Conservation (phyloP, 139 green algal genomes). For the Haematococcus lacustris region DNA sequence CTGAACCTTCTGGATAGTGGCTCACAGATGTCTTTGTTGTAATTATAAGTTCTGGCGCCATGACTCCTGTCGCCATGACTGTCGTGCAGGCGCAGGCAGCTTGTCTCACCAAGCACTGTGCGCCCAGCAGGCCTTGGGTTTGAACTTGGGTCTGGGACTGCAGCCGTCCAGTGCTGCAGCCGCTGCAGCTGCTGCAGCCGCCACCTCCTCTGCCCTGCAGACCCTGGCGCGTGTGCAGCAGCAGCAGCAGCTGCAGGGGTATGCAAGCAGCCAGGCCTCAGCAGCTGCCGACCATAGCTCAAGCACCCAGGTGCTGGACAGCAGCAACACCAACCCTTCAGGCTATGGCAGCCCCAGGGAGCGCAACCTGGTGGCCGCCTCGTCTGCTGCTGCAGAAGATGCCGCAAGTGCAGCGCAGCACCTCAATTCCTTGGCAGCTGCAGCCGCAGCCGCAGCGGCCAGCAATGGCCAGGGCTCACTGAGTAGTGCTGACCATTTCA, state of each 20-base stretch:
- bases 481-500: neutral
- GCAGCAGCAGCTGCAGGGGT: neutral
- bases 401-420: too few relatives aligned
- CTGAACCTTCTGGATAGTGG: neutral
- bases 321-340: too few relatives aligned
- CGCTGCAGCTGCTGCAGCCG: constrained; percentile 18
- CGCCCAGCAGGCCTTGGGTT: constrained; percentile 20
- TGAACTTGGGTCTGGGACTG: constrained; percentile 18
- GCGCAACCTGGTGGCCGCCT: neutral
- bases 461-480: too few relatives aligned
- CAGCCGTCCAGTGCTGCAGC: constrained; percentile 3
- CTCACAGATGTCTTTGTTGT: neutral
- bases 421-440: too few relatives aligned
- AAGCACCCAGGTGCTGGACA: too few relatives aligned
- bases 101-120: constrained; percentile 16
- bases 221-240: constrained; percentile 17
- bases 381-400: neutral
- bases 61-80: neutral
- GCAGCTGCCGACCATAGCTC: neutral
- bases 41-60: neutral
- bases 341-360: constrained; percentile 3
- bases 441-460: too few relatives aligned
- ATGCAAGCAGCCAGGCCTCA: neutral
- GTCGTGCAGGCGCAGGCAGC: neutral
- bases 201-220: constrained; percentile 26